A percentile compares a stretch with the other conserved stretches of the same genome.
Conservation (phyloP, 768 basidiomycete genomes). For the Solioccasus polychromus region DNA sequence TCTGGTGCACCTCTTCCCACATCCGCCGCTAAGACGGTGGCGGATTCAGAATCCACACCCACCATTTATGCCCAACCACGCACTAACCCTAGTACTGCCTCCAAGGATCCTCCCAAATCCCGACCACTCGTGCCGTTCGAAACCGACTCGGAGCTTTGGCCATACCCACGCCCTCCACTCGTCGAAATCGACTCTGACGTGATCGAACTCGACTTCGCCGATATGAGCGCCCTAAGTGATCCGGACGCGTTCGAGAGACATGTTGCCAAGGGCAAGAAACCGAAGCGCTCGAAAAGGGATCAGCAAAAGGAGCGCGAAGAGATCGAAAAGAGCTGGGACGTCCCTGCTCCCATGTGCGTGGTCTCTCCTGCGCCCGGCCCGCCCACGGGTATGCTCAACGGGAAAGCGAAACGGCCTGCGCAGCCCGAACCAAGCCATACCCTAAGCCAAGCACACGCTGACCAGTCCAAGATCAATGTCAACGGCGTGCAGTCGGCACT, state of each 20-base stretch:
- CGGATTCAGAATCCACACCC: slow-evolving; percentile 8
- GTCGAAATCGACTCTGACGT: slow-evolving; percentile 51
- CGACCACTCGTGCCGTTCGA: slow-evolving; percentile 59
- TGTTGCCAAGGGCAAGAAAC: slow-evolving; percentile 23
- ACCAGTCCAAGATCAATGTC: slow-evolving; percentile 16
- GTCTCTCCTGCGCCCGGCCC: slow-evolving; percentile 16
- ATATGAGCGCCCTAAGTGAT: slow-evolving; percentile 71
- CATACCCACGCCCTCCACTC: slow-evolving; percentile 52
- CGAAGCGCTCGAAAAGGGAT: slow-evolving; percentile 33
- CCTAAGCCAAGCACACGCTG: neutral
- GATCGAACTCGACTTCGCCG: slow-evolving; percentile 73
- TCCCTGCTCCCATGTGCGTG: slow-evolving; percentile 33
- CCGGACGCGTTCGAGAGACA: slow-evolving; percentile 50
- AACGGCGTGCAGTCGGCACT: slow-evolving; percentile 22
- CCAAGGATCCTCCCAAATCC: slow-evolving; percentile 24
- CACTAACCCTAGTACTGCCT: slow-evolving; percentile 1
- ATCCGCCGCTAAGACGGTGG: too few species aligned
- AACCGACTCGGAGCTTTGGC: slow-evolving; percentile 68
- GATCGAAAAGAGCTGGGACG: slow-evolving; percentile 64
- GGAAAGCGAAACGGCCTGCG: slow-evolving; percentile 17
- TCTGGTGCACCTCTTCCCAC: slow-evolving; percentile 3
- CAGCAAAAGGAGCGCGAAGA: slow-evolving; percentile 40
- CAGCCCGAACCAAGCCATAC: slow-evolving; percentile 8
- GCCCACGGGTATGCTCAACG: slow-evolving; percentile 19
- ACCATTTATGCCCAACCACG: slow-evolving; percentile 15